Percentiles rank a stretch among this genome's conserved stretches.
These are phyloP conservation scores for Stachybotrys chlorohalonatus DNA, from an alignment of 2,329 filamentous ascomycete genomes.

Conservation along the genomic window DNA sequence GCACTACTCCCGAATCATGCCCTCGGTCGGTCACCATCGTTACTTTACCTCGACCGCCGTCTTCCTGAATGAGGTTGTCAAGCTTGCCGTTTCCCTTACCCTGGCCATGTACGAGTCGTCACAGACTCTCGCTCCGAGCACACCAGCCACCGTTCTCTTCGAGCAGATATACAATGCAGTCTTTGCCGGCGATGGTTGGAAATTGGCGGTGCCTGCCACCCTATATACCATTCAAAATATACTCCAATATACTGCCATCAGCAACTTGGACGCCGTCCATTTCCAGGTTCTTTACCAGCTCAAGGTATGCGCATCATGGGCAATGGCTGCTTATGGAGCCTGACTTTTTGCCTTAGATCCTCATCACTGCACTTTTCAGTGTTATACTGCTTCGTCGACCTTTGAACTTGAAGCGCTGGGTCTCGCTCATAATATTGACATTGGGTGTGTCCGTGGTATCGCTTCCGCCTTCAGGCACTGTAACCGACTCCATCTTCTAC, in stretches of 20 bases:
- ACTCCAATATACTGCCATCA: conserved; percentile 86
- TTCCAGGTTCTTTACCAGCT: conserved; percentile 93
- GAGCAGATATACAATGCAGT: conserved; percentile 71
- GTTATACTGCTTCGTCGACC: conserved; percentile 65
- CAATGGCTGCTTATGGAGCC: neutral
- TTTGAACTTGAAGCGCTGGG: conserved; percentile 67
- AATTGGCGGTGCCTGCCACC: conserved; percentile 78
- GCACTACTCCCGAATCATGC: conserved; percentile 94
- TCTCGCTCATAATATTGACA: conserved; percentile 69
- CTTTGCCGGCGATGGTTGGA: conserved; percentile 90
- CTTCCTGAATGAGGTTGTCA: conserved; percentile 86
- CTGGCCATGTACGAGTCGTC: conserved; percentile 84
- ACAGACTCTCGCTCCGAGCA: conserved; percentile 64
- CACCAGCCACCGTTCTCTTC: conserved; percentile 72
- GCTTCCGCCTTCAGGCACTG: conserved; percentile 52
- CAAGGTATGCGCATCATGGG: conserved; percentile 43
- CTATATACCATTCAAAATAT: conserved; percentile 90
- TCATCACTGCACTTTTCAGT: conserved; percentile 82
- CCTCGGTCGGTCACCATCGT: conserved; percentile 69
- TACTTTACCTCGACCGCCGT: conserved; percentile 94
- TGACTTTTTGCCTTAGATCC: conserved; percentile 42
- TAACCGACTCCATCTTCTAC: conserved; percentile 49
- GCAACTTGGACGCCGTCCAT: conserved; percentile 83
- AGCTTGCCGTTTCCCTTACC: conserved; percentile 76
- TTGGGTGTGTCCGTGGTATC: conserved; percentile 80